Evolutionary conservation across 108 stramenopile genomes (phyloP).

Genomic region (Nitzschia sp.): DNA sequence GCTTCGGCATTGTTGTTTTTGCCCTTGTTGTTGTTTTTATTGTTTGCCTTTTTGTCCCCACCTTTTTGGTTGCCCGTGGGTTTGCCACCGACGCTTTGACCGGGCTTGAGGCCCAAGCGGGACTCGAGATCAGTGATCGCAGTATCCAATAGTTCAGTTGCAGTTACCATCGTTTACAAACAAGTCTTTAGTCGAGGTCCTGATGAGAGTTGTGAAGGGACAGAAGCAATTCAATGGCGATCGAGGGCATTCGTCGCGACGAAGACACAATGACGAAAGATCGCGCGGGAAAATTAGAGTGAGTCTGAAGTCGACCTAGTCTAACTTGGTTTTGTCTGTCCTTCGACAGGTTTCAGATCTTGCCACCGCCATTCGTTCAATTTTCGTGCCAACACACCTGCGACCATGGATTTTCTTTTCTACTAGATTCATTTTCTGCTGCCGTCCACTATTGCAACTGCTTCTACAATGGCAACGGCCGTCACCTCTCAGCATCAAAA

Average conservation of each 20-base stretch:
- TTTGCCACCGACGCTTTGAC: slow-evolving; percentile 22
- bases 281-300: not conserved
- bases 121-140: slow-evolving; percentile 82
- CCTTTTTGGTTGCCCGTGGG: slow-evolving; percentile 12
- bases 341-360: not conserved
- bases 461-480: not conserved
- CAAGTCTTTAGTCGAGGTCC: not conserved
- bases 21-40: slow-evolving; percentile 30
- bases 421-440: too few species aligned
- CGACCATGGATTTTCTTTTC: too few species aligned
- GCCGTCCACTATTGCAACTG: too few species aligned
- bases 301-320: not conserved
- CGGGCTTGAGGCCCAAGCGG: slow-evolving; percentile 70
- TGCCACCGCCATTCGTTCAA: not conserved
- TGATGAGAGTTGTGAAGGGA: too few species aligned
- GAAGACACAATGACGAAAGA: not conserved
- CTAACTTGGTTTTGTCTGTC: not conserved
- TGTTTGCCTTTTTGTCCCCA: slow-evolving; percentile 37
- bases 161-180: slow-evolving; percentile 4
- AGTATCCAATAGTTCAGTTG: slow-evolving; percentile 69
- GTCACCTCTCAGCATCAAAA: not conserved
- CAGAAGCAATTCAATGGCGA: not conserved
- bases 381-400: not conserved
- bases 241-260: not conserved
- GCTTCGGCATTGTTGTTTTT: slow-evolving; percentile 21